Conservation (phyloP, 352 stramenopile species). For the Phytophthora rubi region DNA sequence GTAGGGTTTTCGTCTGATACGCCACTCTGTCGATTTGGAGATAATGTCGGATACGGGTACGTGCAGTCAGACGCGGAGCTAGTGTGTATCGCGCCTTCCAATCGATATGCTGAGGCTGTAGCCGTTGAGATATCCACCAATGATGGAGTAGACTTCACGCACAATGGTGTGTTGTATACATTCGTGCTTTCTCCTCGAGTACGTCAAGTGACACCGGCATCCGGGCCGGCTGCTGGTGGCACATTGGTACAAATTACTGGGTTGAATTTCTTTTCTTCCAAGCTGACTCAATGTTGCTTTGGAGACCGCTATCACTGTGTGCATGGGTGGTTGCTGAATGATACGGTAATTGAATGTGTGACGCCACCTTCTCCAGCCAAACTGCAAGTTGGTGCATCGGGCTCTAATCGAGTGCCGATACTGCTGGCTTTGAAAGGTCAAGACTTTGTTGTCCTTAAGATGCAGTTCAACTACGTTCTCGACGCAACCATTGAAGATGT, state of each 20-base stretch:
- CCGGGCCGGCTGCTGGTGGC: constrained; percentile 53
- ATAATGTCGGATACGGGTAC: constrained; percentile 39
- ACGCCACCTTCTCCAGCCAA: constrained; percentile 38
- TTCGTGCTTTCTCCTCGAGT: constrained; percentile 65
- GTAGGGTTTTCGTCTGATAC: constrained; percentile 38
- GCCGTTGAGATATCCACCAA: constrained; percentile 86
- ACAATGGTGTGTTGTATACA: constrained; percentile 63
- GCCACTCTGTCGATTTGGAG: constrained; percentile 65
- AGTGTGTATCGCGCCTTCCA: constrained; percentile 50
- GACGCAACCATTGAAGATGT: constrained; percentile 51
- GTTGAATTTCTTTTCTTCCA: constrained; percentile 63
- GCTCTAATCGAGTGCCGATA: constrained; percentile 47
- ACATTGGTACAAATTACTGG: constrained; percentile 66
- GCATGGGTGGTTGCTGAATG: constrained; percentile 43
- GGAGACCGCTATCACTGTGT: constrained; percentile 47
- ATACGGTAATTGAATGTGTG: constrained; percentile 41
- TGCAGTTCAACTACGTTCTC: constrained; percentile 71
- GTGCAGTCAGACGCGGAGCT: constrained; percentile 48
- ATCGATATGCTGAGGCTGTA: constrained; percentile 41
- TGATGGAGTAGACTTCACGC: constrained; percentile 88
- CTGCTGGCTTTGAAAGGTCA: constrained; percentile 82
- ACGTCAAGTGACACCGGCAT: constrained; percentile 48
- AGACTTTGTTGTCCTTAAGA: constrained; percentile 54
- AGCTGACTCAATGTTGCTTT: constrained; percentile 70
- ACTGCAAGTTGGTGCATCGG: constrained; percentile 11